A percentile compares a stretch with the other conserved stretches of the same genome.
Evolutionary conservation across 2,329 filamentous ascomycete species (phyloP).

Genomic region (Colletotrichum neosansevieriae): DNA sequence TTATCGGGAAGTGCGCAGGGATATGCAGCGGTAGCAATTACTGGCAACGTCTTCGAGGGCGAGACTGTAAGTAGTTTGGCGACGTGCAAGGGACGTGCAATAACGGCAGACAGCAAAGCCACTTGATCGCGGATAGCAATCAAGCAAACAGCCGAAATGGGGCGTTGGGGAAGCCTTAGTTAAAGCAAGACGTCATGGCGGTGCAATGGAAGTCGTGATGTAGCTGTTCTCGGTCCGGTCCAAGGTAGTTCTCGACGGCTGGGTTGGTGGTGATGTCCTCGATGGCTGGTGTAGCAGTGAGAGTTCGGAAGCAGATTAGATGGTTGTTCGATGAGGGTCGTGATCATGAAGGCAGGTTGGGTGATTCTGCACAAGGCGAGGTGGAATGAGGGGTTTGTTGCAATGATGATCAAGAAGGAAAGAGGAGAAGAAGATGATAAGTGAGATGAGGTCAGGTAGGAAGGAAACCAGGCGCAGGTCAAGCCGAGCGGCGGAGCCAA

Average conservation of each 20-base stretch:
- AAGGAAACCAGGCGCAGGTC: not conserved
- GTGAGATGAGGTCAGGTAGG: not conserved
- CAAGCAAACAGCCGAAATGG: not conserved
- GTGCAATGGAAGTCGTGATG: slow-evolving; percentile 18
- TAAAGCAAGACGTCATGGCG: slow-evolving; percentile 34
- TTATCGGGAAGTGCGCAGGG: slow-evolving; percentile 17
- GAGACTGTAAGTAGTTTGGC: not conserved
- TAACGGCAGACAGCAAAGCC: slow-evolving; percentile 12
- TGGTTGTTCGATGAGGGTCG: slow-evolving; percentile 3
- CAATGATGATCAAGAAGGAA: not conserved
- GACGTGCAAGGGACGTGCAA: not conserved
- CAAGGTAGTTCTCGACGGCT: not conserved
- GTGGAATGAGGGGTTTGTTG: slow-evolving; percentile 3
- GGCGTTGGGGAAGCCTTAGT: slow-evolving; percentile 23
- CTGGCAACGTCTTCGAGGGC: not conserved
- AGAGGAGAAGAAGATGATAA: slow-evolving; percentile 14
- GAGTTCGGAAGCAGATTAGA: not conserved
- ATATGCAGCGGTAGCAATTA: not conserved
- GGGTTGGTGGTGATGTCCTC: not conserved
- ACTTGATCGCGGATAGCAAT: not conserved
- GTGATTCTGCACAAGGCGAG: slow-evolving; percentile 1
- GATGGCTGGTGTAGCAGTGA: not conserved
- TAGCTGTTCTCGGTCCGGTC: not conserved
- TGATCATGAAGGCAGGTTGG: slow-evolving; percentile 10
- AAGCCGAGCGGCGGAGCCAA: slow-evolving; percentile 23